Conservation (phyloP, 116 monocot species). For the Posidonia oceanica region DNA sequence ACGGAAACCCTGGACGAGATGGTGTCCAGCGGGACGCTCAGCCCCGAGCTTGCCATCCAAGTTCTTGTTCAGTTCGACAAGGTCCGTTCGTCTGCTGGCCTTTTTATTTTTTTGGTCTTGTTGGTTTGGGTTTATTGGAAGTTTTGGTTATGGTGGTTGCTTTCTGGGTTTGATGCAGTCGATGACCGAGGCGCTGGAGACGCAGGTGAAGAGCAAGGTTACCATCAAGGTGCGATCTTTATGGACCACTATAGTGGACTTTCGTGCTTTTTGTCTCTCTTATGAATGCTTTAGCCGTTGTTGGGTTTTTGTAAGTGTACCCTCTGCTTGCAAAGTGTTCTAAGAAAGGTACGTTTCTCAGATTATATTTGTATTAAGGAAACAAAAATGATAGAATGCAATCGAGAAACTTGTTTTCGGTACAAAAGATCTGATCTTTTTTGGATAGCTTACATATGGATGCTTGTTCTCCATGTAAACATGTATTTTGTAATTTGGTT, state of each 20-base stretch:
- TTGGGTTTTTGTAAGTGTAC: too few relatives aligned
- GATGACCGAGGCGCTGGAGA: conserved; percentile 69
- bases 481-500: too few relatives aligned
- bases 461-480: too few relatives aligned
- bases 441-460: too few relatives aligned
- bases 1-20: conserved; percentile 80
- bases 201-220: conserved; percentile 82
- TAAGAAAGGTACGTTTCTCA: too few relatives aligned
- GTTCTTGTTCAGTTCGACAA: conserved; percentile 83
- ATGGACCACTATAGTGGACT: neutral
- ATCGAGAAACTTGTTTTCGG: too few relatives aligned
- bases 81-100: conserved; percentile 13
- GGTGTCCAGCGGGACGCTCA: conserved; percentile 65
- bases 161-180: conserved; percentile 27
- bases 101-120: neutral
- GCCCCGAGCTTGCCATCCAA: conserved; percentile 78
- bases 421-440: too few relatives aligned
- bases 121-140: conserved; percentile 1
- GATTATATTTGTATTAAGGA: too few relatives aligned
- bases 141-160: neutral
- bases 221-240: conserved; percentile 43
- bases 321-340: too few relatives aligned
- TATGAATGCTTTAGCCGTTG: too few relatives aligned
- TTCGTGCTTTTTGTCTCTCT: neutral
- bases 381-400: too few relatives aligned